A percentile compares a stretch with the other conserved stretches of the same genome.
Conservation (phyloP, 306 rosid species). For the Fragaria iinumae region DNA sequence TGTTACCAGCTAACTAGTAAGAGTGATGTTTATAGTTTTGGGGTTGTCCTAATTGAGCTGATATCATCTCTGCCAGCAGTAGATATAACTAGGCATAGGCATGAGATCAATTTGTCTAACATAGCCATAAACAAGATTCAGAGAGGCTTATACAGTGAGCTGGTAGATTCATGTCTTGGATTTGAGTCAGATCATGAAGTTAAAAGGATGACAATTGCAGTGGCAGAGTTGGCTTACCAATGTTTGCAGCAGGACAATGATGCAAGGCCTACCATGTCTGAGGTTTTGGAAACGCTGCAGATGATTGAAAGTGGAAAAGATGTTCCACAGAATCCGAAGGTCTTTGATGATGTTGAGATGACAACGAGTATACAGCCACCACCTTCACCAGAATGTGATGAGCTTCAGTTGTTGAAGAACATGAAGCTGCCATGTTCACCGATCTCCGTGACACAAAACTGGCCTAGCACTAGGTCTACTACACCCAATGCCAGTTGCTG, state of each 20-base stretch:
- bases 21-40: slow-evolving; percentile 81
- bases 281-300: slow-evolving; percentile 47
- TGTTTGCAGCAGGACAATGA: slow-evolving; percentile 68
- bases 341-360: slow-evolving; percentile 11
- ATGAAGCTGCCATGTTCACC: slow-evolving; percentile 29
- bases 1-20: slow-evolving; percentile 58
- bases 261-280: slow-evolving; percentile 67
- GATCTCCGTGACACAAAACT: slow-evolving; percentile 35
- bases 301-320: slow-evolving; percentile 35
- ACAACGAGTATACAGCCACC: slow-evolving; percentile 15
- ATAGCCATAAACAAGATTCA: slow-evolving; percentile 46
- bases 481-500: slow-evolving; percentile 40
- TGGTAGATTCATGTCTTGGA: slow-evolving; percentile 60
- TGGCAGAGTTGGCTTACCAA: slow-evolving; percentile 63
- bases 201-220: slow-evolving; percentile 47
- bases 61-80: slow-evolving; percentile 70
- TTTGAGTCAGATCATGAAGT: slow-evolving; percentile 43
- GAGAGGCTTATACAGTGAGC: slow-evolving; percentile 39
- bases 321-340: slow-evolving; percentile 24
- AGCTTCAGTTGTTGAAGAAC: slow-evolving; percentile 5
- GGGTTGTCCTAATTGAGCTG: slow-evolving; percentile 69
- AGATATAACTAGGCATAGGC: slow-evolving; percentile 47
- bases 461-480: slow-evolving; percentile 37
- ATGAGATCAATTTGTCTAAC: slow-evolving; percentile 63
- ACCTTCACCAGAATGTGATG: slow-evolving; percentile 14